Evolutionary conservation across 768 basidiomycete genomes (phyloP).

Genomic region (Kwoniella sp.): DNA sequence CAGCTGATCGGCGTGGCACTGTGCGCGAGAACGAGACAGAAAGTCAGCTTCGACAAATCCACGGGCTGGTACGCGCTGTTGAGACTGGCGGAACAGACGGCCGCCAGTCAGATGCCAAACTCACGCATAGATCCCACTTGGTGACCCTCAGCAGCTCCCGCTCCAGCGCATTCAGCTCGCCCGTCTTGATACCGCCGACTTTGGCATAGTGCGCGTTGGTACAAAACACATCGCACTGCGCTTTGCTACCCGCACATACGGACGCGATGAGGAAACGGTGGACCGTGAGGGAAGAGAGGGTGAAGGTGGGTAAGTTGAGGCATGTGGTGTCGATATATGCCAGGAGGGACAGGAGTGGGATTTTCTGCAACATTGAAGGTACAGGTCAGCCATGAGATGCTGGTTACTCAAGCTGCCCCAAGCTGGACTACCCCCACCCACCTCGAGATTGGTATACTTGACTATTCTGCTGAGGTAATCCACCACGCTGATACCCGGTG

Average conservation of each 20-base stretch:
- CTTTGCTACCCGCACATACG: constrained; percentile 87
- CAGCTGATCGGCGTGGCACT: constrained; percentile 86
- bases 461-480: constrained; percentile 94
- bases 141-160: constrained; percentile 86
- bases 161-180: constrained; percentile 90
- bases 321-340: constrained; percentile 61
- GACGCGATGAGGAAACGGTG: constrained; percentile 96
- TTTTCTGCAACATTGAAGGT: constrained; percentile 32
- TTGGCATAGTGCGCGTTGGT: constrained; percentile 91
- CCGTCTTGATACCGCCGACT: constrained; percentile 87
- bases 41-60: no score
- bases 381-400: not conserved
- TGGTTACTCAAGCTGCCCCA: not conserved
- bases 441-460: constrained; percentile 92
- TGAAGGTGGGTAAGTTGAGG: constrained; percentile 78
- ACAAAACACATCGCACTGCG: constrained; percentile 91
- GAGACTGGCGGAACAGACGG: not conserved
- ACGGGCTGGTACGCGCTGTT: no score
- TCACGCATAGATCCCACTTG: constrained; percentile 88
- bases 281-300: constrained; percentile 88
- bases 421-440: constrained; percentile 48
- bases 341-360: constrained; percentile 49
- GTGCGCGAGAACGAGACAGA: constrained; percentile 28
- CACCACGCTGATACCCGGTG: constrained; percentile 78
- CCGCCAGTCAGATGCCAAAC: no score